A percentile compares a stretch with the other conserved stretches of the same genome.
Evolutionary conservation across 306 rosid species (phyloP).

Genomic region (Vigna radiata): DNA sequence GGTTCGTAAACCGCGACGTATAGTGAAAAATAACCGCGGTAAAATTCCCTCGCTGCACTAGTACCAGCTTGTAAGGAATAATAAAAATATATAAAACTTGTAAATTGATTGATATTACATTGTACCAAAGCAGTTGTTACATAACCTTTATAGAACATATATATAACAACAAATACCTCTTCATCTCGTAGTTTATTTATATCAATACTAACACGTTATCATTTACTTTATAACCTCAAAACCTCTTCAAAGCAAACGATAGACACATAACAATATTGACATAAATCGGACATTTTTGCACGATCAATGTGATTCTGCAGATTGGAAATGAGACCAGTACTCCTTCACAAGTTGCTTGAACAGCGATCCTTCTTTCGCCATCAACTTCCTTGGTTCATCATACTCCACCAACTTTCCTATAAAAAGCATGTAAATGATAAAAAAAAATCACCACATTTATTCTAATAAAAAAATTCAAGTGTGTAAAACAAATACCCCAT

Average conservation of each 20-base stretch:
- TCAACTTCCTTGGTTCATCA: slow-evolving; percentile 64
- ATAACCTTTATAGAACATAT: no score
- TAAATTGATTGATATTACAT: no score
- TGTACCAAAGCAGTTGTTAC: no score
- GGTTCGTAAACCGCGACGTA: no score
- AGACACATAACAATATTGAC: not conserved
- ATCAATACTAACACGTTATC: no score
- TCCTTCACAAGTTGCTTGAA: slow-evolving; percentile 69
- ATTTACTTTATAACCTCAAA: no score
- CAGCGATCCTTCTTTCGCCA: slow-evolving; percentile 64
- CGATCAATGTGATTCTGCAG: slow-evolving; percentile 55
- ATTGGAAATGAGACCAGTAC: slow-evolving; percentile 73
- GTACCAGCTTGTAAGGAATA: no score
- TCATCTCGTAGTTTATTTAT: no score
- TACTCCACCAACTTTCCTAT: slow-evolving; percentile 63
- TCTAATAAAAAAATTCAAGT: not conserved
- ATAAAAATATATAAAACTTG: no score
- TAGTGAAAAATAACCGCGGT: no score
- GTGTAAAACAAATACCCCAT: not conserved
- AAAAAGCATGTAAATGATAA: not conserved
- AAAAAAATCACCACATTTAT: not conserved
- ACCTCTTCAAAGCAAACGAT: not conserved
- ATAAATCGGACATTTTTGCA: not conserved
- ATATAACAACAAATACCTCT: no score
- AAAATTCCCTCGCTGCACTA: no score